Evolutionary conservation across 2,329 filamentous ascomycete genomes (phyloP).

Genomic region (Furcasterigmium furcatum): DNA sequence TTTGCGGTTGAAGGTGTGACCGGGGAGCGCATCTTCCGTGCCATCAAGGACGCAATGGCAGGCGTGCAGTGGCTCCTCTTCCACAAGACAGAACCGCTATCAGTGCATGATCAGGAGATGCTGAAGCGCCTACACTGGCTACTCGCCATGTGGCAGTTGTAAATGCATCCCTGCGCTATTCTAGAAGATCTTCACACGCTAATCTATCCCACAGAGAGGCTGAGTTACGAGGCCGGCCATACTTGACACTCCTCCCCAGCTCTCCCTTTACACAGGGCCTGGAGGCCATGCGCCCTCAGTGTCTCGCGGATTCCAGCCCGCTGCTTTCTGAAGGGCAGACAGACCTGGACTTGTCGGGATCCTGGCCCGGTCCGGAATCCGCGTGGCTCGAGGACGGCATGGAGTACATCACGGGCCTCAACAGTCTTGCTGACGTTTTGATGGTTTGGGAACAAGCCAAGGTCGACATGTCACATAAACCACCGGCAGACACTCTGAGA

Average conservation of each 20-base stretch:
- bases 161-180: conserved; percentile 15
- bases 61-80: conserved; percentile 24
- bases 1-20: conserved; percentile 8
- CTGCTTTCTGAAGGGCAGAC: conserved; percentile 8
- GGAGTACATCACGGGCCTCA: conserved; percentile 27
- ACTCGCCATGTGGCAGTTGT: conserved; percentile 17
- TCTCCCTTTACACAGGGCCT: conserved; percentile 12
- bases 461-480: conserved; percentile 17
- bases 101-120: conserved; percentile 22
- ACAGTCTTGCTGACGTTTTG: conserved; percentile 27
- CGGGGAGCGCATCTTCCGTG: conserved; percentile 11
- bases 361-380: conserved; percentile 6
- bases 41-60: conserved; percentile 20
- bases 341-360: not conserved
- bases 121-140: conserved; percentile 30
- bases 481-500: conserved; percentile 7
- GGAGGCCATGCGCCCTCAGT: conserved; percentile 18
- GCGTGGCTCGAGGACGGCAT: conserved; percentile 27
- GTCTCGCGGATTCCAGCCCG: conserved; percentile 25
- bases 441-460: conserved; percentile 19
- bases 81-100: conserved; percentile 15
- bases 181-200: conserved; percentile 7
- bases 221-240: conserved; percentile 22
- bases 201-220: conserved; percentile 12
- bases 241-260: conserved; percentile 17